Conservation (phyloP, 2,329 filamentous ascomycete genomes). For the Colletotrichum australisinense region DNA sequence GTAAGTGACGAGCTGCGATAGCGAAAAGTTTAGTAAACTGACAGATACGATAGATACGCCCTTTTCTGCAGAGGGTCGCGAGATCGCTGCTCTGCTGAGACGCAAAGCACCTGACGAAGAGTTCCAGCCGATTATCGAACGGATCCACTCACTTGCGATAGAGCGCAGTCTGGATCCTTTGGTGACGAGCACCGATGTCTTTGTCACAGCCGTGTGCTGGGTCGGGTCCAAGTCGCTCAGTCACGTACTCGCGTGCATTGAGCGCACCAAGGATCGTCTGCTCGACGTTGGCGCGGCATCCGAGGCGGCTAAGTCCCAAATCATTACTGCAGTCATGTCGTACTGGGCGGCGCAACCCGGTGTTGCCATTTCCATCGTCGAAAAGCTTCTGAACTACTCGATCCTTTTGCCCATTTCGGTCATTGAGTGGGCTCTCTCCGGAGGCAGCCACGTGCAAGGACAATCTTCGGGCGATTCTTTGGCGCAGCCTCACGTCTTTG, state of each 20-base stretch:
- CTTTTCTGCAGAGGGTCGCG: conserved; percentile 85
- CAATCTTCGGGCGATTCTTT: conserved; percentile 73
- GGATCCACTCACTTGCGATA: conserved; percentile 82
- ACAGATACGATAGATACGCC: conserved; percentile 70
- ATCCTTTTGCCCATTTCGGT: conserved; percentile 89
- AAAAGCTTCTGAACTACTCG: conserved; percentile 97
- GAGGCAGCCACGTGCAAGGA: conserved; percentile 58
- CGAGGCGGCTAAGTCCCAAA: conserved; percentile 83
- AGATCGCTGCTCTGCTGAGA: conserved; percentile 81
- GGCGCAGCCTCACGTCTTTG: conserved; percentile 82
- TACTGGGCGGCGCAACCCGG: conserved; percentile 97
- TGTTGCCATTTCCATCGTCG: conserved; percentile 90
- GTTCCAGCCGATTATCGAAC: conserved; percentile 82
- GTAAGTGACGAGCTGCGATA: conserved; percentile 58
- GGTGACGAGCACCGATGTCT: conserved; percentile 90
- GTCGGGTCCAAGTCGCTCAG: conserved; percentile 96
- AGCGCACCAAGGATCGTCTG: conserved; percentile 91
- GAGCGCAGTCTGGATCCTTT: conserved; percentile 81
- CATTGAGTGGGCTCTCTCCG: conserved; percentile 87
- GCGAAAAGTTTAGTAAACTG: conserved; percentile 23
- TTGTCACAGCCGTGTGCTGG: conserved; percentile 92
- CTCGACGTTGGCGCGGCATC: conserved; percentile 82
- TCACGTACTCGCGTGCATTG: conserved; percentile 94
- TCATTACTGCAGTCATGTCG: conserved; percentile 88
- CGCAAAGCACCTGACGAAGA: conserved; percentile 89